Base-by-base conservation (phyloP, 768 basidiomycete species). In the Collybia nuda region DNA sequence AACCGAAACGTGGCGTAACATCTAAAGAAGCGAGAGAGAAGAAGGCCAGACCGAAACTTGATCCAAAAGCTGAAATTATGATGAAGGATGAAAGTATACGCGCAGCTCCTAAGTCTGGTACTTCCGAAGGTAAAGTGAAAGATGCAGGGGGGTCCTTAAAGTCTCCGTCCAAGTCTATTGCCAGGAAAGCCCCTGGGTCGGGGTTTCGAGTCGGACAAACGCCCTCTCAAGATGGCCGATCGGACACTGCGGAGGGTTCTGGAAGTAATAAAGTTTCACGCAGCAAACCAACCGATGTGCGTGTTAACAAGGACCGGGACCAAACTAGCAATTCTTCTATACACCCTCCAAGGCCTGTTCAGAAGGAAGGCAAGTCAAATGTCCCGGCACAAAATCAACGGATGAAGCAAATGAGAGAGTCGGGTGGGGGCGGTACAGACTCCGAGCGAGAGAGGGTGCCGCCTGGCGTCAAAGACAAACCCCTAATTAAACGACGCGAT, bases 41-140 rank as follows among this genome's bases (percentile, higher is more conserved):
- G 70, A 79, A 71, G 65, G 57, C 50, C 51, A 77, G 68, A 62
- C 67, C 60, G 50, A 78, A 76, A 62, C 47, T 67, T 41, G 70
- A 77, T 50, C 60, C 63, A 21, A 74, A 72, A 52, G 55, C 65
- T 5, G 73, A 75, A 54, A 68, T 78, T 24, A 64, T 59, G 55
- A 73, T 77, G 64, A 81, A 76, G 63, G 77, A 82, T 54, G 79
- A 83, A 68, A 61, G 70, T 43, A 54, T 62, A 12, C 68, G 64
- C 42, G 58, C 64, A n/a, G 50, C 61, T 6, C 23, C 56, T n/a
- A 48, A 50, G 44, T 44, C 47, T 18, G 45, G 39, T 41, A 48
- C 35, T 11, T 5, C 40, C 5, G 56, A 53, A 40, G 56, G 45
- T 26, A 60, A 52, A 41, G 19, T 23, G 24, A 55, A 39, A 46